phyloP scores from a whole-genome alignment of 225 moss, liverwort and hornwort genomes.

The Bryoerythrophyllum caledonicum region DNA sequence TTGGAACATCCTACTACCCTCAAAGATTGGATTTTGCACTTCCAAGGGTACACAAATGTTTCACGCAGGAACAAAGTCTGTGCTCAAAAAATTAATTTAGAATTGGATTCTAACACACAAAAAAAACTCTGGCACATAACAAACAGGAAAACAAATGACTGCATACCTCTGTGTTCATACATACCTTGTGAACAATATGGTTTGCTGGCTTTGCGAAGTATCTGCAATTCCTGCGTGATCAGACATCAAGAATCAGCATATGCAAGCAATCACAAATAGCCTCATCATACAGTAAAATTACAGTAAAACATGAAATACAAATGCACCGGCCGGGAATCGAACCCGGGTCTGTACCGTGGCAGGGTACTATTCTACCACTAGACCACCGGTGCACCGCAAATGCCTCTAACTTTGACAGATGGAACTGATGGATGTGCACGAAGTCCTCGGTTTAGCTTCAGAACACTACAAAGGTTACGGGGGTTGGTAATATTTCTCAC shows the following conservation, averaged over 20 bases:
- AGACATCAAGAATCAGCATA: too few relatives aligned
- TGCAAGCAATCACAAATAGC: too few relatives aligned
- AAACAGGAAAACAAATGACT: neutral
- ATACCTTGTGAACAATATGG: too few relatives aligned
- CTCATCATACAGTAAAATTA: neutral
- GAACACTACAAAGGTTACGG: too few relatives aligned
- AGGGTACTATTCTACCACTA: slow-evolving; percentile 26
- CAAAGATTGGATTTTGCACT: neutral
- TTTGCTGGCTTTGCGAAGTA: too few relatives aligned
- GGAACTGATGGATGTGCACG: too few relatives aligned
- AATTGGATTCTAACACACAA: neutral
- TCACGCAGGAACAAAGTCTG: neutral
- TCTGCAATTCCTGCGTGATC: too few relatives aligned
- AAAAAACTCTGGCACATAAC: neutral
- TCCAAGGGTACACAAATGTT: neutral
- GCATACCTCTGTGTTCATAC: too few relatives aligned
- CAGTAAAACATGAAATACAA: too few relatives aligned
- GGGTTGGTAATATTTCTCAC: too few relatives aligned
- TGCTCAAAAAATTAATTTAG: neutral
- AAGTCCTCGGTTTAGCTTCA: too few relatives aligned
- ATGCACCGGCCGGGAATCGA: slow-evolving; percentile 26
- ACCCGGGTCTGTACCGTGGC: slow-evolving; percentile 37
- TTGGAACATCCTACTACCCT: neutral
- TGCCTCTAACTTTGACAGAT: too few relatives aligned
- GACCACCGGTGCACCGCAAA: neutral